These are phyloP conservation scores for Echeveria elegans DNA, from an alignment of 164 flowering plant genomes.

Conservation along the genomic window DNA sequence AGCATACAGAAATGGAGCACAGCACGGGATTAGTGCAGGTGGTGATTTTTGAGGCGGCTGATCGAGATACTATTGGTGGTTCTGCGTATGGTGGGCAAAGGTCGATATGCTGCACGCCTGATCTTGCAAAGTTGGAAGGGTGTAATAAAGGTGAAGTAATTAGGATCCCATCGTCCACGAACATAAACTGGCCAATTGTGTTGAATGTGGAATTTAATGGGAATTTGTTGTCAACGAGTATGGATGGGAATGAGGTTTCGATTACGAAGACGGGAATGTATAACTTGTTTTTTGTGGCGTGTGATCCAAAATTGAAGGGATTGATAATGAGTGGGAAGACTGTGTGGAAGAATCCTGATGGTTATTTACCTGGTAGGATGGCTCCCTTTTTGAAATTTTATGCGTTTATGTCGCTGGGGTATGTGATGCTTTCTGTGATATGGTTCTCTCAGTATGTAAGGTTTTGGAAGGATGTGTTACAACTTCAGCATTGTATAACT, in stretches of 20 bases:
- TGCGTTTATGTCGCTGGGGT: constrained; percentile 60
- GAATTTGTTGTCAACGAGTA: constrained; percentile 26
- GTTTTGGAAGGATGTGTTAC: constrained; percentile 74
- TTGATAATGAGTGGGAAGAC: constrained; percentile 72
- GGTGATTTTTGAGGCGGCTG: constrained; percentile 81
- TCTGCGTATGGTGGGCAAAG: constrained; percentile 95
- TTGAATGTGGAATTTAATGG: constrained; percentile 52
- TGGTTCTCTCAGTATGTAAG: constrained; percentile 79
- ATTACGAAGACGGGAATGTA: constrained; percentile 90
- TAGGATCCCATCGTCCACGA: constrained; percentile 55
- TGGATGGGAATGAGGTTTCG: constrained; percentile 33
- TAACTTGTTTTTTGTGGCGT: constrained; percentile 75
- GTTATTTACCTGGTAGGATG: constrained; percentile 94
- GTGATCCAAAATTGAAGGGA: constrained; percentile 83
- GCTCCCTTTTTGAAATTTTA: constrained; percentile 80
- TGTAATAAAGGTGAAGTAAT: constrained; percentile 94
- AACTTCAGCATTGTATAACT: constrained; percentile 78
- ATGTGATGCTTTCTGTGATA: constrained; percentile 43
- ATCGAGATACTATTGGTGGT: constrained; percentile 91
- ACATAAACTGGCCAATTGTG: constrained; percentile 62
- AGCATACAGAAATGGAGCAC: constrained; percentile 36
- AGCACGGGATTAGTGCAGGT: constrained; percentile 64
- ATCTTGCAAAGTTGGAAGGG: constrained; percentile 90
- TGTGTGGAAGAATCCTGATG: constrained; percentile 82
- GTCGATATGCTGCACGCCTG: constrained; percentile 88